Percentiles rank a stretch among this genome's conserved stretches.
Conservation (phyloP, 2,329 filamentous ascomycete species). For the Fusarium avenaceum region DNA sequence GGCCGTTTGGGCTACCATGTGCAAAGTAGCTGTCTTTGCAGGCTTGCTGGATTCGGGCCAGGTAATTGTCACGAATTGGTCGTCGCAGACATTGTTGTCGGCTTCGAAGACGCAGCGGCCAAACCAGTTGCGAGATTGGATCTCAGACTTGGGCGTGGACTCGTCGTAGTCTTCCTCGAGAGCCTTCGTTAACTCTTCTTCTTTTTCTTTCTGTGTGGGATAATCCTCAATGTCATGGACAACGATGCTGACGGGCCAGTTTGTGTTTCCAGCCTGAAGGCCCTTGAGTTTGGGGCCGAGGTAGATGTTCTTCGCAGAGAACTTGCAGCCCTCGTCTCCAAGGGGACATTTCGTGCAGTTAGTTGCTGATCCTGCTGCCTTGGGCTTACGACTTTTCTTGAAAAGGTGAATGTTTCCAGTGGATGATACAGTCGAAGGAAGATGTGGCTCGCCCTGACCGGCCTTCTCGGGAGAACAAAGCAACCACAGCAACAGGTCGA, state of each 20-base stretch:
- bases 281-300: slow-evolving; percentile 72
- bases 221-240: slow-evolving; percentile 91
- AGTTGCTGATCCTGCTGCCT: slow-evolving; percentile 78
- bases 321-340: slow-evolving; percentile 81
- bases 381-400: slow-evolving; percentile 80
- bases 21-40: slow-evolving; percentile 88
- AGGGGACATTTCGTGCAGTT: slow-evolving; percentile 84
- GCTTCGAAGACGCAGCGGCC: slow-evolving; percentile 95
- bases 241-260: slow-evolving; percentile 92
- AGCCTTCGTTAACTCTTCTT: slow-evolving; percentile 58
- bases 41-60: slow-evolving; percentile 81
- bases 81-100: slow-evolving; percentile 94
- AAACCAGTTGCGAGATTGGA: slow-evolving; percentile 77
- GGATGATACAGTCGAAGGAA: slow-evolving; percentile 82
- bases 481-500: slow-evolving; percentile 93
- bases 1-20: slow-evolving; percentile 93
- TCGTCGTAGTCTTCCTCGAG: slow-evolving; percentile 68
- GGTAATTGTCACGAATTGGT: slow-evolving; percentile 87
- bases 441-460: slow-evolving; percentile 69
- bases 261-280: slow-evolving; percentile 73
- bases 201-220: slow-evolving; percentile 58
- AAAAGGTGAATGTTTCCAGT: slow-evolving; percentile 84
- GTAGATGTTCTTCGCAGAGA: slow-evolving; percentile 88
- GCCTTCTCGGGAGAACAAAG: slow-evolving; percentile 76
- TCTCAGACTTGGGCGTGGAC: slow-evolving; percentile 61